Evolutionary conservation across 257 asterid species (phyloP), one percentile per base, ranked within the genome.

Genomic region (Solanum habrochaites): DNA sequence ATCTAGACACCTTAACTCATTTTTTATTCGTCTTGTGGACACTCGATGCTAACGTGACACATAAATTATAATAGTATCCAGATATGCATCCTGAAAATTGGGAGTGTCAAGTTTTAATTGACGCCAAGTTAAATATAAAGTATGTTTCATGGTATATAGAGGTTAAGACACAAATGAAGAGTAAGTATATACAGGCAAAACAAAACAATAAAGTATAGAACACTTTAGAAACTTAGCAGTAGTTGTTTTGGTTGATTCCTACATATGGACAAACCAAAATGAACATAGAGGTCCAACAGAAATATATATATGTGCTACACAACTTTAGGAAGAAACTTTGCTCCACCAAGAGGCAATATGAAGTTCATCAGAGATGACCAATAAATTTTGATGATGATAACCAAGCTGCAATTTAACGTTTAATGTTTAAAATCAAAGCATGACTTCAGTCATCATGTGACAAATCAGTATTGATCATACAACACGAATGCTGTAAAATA

Each of bases 1-100:
- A 0, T 7, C 11, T 56, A 56, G 64, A 56, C n/a, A 56, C 4
- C 11, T 18, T n/a, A 18, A 18, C 11, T 56, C 2, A 20, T 49
- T 6, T 2, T 1, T 5, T 2, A 0, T 20, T 25, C 3, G 1
- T 7, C 11, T 18, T 0, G 58, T 49, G 2, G n/a, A 56, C 11
- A 20, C 11, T 56, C 66, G 5, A 56, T 0, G 11, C 66, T 58
- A 21, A 20, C 5, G 5, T 52, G 62, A 52, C 4, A 52, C n/a
- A 52, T 18, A 52, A 52, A 6, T 52, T 52, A 18, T 6, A 1
- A 52, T 15, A 23, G 3, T 49, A 16, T 2, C 0, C 15, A 49
- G 1, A 49, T 15, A 49, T 49, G 60, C 21, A 15, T 49, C 9
- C 0, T 49, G 9, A 56, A 58, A 58, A 1, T 20, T 58, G 12